Conservation (phyloP, 2,329 filamentous ascomycete species). For the Aspergillus viridinutans region DNA sequence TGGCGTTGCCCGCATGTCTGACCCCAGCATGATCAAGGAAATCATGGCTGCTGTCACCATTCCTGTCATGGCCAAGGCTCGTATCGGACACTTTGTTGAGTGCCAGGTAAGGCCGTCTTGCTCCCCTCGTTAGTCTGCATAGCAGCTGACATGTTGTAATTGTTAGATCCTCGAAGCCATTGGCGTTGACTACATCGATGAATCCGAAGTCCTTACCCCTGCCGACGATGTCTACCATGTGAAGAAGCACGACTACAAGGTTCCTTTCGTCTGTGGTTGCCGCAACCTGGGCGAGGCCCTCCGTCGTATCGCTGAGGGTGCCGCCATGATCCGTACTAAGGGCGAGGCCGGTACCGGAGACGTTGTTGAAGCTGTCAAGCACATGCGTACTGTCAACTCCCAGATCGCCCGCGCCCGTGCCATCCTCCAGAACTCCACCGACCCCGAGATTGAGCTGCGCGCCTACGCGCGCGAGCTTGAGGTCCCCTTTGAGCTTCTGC, state of each 20-base stretch:
- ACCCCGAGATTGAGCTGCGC: conserved; percentile 67
- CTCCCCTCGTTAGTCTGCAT: not conserved
- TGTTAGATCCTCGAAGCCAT: conserved; percentile 83
- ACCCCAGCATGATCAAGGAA: conserved; percentile 88
- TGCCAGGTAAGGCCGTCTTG: conserved; percentile 60
- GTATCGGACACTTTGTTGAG: conserved; percentile 97
- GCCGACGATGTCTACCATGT: conserved; percentile 90
- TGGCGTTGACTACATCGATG: conserved; percentile 96
- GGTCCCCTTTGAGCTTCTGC: conserved; percentile 71
- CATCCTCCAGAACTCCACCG: conserved; percentile 43
- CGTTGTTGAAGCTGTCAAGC: conserved; percentile 91
- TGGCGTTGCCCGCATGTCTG: conserved; percentile 94
- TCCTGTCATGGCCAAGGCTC: conserved; percentile 97
- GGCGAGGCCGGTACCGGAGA: conserved; percentile 97
- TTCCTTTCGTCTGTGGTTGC: conserved; percentile 95
- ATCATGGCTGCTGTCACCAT: conserved; percentile 95
- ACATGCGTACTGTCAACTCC: conserved; percentile 85
- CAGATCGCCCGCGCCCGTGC: conserved; percentile 70
- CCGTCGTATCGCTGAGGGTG: conserved; percentile 83
- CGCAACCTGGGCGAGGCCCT: conserved; percentile 91
- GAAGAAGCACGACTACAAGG: conserved; percentile 75
- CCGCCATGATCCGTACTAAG: conserved; percentile 98
- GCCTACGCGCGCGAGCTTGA: conserved; percentile 77
- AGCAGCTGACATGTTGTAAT: conserved; percentile 3
- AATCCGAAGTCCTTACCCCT: conserved; percentile 94